Percentiles rank a stretch among this genome's conserved stretches.
Conservation (phyloP, 805 yeast genomes). For the Dipodascus geniculatus region DNA sequence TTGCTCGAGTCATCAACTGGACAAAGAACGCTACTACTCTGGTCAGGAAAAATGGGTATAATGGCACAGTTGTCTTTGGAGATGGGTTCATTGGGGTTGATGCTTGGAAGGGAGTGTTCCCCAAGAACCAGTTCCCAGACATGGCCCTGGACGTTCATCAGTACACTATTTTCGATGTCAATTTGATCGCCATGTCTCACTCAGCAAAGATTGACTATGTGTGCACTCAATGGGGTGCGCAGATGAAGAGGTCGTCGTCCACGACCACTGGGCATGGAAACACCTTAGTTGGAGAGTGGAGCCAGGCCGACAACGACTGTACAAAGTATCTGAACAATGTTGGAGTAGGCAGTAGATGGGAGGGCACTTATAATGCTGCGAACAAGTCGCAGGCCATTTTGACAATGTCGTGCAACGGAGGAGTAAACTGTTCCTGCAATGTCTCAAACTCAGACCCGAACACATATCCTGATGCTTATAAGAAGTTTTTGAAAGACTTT, state of each 20-base stretch:
- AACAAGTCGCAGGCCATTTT: conserved; percentile 12
- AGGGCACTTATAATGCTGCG: conserved; percentile 37
- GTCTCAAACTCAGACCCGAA: conserved; percentile 31
- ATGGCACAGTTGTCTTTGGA: conserved; percentile 48
- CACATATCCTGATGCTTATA: conserved; percentile 45
- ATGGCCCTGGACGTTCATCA: conserved; percentile 78
- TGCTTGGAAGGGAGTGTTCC: conserved; percentile 51
- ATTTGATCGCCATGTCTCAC: conserved; percentile 20
- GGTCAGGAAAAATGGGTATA: conserved; percentile 40
- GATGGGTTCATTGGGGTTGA: conserved; percentile 59
- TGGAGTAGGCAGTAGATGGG: conserved; percentile 65
- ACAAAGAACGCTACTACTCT: conserved; percentile 44
- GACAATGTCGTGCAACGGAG: conserved; percentile 21
- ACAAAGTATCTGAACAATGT: conserved; percentile 76
- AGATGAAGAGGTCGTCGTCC: conserved; percentile 44
- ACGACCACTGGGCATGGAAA: conserved; percentile 48
- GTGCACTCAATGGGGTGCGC: conserved; percentile 41
- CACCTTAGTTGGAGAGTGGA: conserved; percentile 68
- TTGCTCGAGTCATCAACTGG: conserved; percentile 41
- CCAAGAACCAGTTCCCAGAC: conserved; percentile 37
- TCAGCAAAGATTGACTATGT: conserved; percentile 20
- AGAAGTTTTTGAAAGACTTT: conserved; percentile 45
- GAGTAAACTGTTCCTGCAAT: conserved; percentile 41
- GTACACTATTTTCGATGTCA: conserved; percentile 55
- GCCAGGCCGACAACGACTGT: conserved; percentile 81